Evolutionary conservation across 331 rosid species (phyloP).

Genomic region (Malus hybrid): DNA sequence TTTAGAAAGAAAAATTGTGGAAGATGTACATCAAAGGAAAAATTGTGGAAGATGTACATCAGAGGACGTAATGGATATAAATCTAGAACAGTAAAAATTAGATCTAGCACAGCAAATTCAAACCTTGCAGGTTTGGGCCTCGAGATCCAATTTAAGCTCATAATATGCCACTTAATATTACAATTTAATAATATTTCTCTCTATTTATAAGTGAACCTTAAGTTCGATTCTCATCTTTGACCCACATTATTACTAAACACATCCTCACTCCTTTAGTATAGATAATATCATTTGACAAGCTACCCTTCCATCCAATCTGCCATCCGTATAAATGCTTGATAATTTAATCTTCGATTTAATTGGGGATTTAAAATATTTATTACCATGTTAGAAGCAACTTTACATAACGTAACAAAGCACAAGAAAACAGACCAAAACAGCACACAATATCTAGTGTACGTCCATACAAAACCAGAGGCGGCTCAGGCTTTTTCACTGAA

Average conservation of each 20-base stretch:
- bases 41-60: no score
- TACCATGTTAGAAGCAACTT: background rate
- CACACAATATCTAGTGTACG: background rate
- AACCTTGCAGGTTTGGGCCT: background rate
- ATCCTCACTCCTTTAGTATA: no score
- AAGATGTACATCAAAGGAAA: no score
- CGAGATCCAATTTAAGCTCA: no score
- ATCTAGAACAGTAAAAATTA: no score
- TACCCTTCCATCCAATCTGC: background rate
- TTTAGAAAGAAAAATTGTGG: no score
- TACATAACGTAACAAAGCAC: background rate
- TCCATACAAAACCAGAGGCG: background rate
- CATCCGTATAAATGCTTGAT: background rate
- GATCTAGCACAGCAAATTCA: background rate
- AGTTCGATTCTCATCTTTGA: no score
- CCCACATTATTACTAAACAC: no score
- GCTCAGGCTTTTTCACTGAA: conserved; percentile 31
- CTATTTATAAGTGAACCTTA: rapidly evolving
- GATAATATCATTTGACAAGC: no score
- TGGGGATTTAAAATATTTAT: background rate
- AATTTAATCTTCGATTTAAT: background rate
- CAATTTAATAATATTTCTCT: rapidly evolving
- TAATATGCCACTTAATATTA: no score
- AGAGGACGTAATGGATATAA: no score
- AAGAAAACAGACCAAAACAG: background rate